Conservation (phyloP, 169 alveolate genomes). For the Plasmodium knowlesi region DNA sequence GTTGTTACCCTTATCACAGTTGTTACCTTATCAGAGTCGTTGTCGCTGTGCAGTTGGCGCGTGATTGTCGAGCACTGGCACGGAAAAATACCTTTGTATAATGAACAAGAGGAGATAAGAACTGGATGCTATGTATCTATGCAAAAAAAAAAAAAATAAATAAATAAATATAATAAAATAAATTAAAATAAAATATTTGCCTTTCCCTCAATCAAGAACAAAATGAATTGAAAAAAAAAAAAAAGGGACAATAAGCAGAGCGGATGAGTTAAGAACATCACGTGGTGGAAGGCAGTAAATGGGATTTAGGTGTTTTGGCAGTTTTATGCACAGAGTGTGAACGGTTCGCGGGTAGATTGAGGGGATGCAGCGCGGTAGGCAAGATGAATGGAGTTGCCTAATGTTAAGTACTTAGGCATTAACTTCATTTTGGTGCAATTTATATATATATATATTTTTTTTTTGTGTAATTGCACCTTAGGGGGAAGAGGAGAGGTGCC, state of each 20-base stretch:
- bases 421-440: neutral
- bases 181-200: no score
- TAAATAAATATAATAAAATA: no score
- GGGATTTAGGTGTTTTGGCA: neutral
- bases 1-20: no score
- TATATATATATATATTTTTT: no score
- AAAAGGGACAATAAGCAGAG: neutral
- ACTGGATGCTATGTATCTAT: neutral
- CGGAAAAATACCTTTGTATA: neutral
- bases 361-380: neutral
- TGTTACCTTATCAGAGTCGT: no score
- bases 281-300: neutral
- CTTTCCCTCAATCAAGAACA: neutral
- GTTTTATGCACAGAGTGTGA: neutral
- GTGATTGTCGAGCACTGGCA: neutral
- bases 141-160: no score
- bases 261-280: neutral
- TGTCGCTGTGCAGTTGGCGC: neutral
- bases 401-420: neutral
- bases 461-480: neutral
- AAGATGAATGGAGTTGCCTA: neutral
- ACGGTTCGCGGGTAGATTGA: neutral
- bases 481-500: neutral
- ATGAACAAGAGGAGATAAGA: neutral
- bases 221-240: neutral